Evolutionary conservation across 2,329 filamentous ascomycete genomes (phyloP).

Genomic region (Dryadomyces sulphureus): DNA sequence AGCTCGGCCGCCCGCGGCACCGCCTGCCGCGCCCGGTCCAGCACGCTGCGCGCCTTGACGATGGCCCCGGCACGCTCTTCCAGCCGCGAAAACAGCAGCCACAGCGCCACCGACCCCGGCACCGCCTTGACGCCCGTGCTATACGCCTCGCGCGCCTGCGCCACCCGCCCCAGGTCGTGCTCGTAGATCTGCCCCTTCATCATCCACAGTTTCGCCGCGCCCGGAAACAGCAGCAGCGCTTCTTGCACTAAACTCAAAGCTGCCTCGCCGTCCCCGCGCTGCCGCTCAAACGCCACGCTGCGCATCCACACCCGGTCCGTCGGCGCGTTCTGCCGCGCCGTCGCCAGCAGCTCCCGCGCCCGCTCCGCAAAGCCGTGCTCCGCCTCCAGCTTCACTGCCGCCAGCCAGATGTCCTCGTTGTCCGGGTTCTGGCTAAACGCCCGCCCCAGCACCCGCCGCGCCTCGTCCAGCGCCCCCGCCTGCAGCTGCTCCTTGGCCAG

Average conservation of each 20-base stretch:
- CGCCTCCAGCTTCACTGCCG: constrained; percentile 89
- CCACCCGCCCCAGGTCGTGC: constrained; percentile 52
- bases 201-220: constrained; percentile 86
- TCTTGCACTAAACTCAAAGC: constrained; percentile 80
- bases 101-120: constrained; percentile 69
- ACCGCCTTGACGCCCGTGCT: constrained; percentile 77
- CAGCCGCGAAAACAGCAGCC: constrained; percentile 75
- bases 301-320: constrained; percentile 98
- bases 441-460: constrained; percentile 67
- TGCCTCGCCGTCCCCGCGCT: constrained; percentile 61
- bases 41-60: constrained; percentile 85
- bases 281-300: constrained; percentile 82
- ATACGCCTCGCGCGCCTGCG: constrained; percentile 82
- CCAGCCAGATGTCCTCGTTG: constrained; percentile 96
- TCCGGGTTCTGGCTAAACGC: constrained; percentile 93
- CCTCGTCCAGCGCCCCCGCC: constrained; percentile 73
- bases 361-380: constrained; percentile 73
- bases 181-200: constrained; percentile 98
- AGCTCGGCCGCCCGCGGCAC: constrained; percentile 73
- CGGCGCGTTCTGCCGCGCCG: constrained; percentile 74
- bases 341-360: constrained; percentile 66
- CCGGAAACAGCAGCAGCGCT: constrained; percentile 74
- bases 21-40: constrained; percentile 79
- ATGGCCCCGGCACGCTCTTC: constrained; percentile 73
- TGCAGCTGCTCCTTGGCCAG: constrained; percentile 92